A percentile compares a stretch with the other conserved stretches of the same genome.
Conservation (phyloP, 257 asterid genomes). For the Ocimum tenuiflorum region DNA sequence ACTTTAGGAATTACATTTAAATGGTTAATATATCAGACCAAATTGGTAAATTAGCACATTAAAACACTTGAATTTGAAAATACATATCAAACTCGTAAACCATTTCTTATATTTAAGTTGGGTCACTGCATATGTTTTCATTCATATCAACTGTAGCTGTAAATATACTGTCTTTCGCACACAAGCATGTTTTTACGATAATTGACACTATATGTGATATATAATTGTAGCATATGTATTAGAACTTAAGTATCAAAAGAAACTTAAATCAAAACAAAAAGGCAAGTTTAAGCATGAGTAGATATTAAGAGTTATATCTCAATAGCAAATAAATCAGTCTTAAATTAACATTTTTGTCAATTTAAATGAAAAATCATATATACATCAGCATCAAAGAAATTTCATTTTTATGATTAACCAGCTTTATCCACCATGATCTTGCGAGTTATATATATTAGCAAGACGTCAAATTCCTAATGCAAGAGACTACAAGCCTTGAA, state of each 20-base stretch:
- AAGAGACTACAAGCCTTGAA: not conserved
- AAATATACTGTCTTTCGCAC: not conserved
- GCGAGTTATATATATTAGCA: not conserved
- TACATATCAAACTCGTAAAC: slow-evolving; percentile 2
- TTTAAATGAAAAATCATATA: not conserved
- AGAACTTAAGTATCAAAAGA: not conserved
- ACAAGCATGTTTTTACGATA: not conserved
- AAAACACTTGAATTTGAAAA: not conserved
- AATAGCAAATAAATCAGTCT: not conserved
- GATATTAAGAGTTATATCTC: not conserved
- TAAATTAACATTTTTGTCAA: not conserved
- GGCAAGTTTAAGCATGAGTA: not conserved
- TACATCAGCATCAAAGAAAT: not conserved
- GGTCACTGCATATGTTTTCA: not conserved
- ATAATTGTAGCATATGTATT: not conserved
- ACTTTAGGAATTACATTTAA: not conserved
- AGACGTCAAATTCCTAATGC: not conserved
- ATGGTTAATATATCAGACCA: not conserved
- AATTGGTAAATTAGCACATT: not conserved
- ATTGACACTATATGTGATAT: not conserved
- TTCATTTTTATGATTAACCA: not conserved
- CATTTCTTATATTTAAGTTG: not conserved
- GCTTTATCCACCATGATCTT: slow-evolving; percentile 2
- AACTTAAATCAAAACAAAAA: not conserved
- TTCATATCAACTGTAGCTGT: not conserved